Base-by-base conservation (phyloP, 495 filamentous ascomycete genomes). In the Aspergillus cavernicola region DNA sequence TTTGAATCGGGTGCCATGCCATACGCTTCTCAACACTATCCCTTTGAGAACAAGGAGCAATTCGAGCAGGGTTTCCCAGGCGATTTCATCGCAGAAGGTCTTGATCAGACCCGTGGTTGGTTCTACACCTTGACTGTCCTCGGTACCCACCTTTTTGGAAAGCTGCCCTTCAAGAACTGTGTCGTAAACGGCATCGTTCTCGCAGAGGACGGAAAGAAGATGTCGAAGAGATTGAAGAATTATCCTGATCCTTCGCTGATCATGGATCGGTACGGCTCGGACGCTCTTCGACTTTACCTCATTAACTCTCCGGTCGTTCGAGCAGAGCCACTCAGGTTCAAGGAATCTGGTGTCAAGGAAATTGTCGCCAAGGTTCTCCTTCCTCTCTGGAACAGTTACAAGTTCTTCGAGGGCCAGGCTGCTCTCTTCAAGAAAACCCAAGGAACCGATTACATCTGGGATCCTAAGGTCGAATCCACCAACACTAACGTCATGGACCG, bases 371-470 rank as follows among this genome's bases (percentile, higher is more conserved):
- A 95, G 68, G 93, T 98, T 2, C 76, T 98, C 1, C 76, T 98
- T 31, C 95, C 95, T 8, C 73, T 98, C 18, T 97, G 93, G 93
- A 98, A 97, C 71, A 92, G 86, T 60, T 97, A 93, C 72, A 92
- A 93, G 64, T 97, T 98, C 78, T 97, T 97, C 53, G 88, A 93
- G 45, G 91, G 89, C n/a, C 93, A 97, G 70, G 89, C 91, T n/a
- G 76, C 84, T 45, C 78, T 98, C 13, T 72, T 95, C 53, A 96
- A 96, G 78, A 98, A 97, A 77, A 76, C 92, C 40, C 84, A 88
- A 50, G 77, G 83, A 37, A 72, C 87, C 13, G 85, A 93, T 56
- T 97, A 84, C 63, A 64, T 83, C 39, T 97, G 93, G 65, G 85
- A 93, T 59, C 87, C 89, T 2, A 77, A 79, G 52, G 80, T 85